These are phyloP conservation scores for Nannizziopsis arthrosporioides DNA, from an alignment of 2,329 filamentous ascomycete species.

Conservation along the genomic window DNA sequence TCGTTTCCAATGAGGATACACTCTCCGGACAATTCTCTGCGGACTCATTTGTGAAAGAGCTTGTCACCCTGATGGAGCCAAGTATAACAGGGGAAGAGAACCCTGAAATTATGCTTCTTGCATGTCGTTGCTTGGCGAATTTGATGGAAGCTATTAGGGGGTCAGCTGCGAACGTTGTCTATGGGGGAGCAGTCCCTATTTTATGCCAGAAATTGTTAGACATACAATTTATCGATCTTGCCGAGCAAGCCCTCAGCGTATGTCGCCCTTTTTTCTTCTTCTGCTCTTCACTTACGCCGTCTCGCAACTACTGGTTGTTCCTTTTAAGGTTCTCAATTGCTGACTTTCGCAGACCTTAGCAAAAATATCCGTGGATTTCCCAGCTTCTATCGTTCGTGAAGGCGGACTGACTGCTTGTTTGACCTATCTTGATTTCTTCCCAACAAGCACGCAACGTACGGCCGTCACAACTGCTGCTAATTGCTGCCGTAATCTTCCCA, in stretches of 20 bases:
- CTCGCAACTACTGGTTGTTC: not conserved
- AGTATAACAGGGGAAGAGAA: slow-evolving; percentile 82
- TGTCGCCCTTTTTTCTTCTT: slow-evolving; percentile 21
- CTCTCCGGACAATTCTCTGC: slow-evolving; percentile 89
- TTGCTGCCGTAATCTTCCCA: slow-evolving; percentile 91
- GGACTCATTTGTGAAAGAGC: slow-evolving; percentile 88
- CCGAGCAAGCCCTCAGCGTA: slow-evolving; percentile 84
- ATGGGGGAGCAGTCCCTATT: slow-evolving; percentile 89
- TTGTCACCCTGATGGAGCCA: slow-evolving; percentile 82
- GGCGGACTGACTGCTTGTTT: slow-evolving; percentile 91
- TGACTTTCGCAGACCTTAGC: slow-evolving; percentile 56
- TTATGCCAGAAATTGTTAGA: slow-evolving; percentile 90
- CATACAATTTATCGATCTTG: slow-evolving; percentile 93
- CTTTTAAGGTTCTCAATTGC: not conserved
- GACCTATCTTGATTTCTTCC: slow-evolving; percentile 93
- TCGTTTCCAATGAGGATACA: slow-evolving; percentile 95
- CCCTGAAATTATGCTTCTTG: slow-evolving; percentile 91
- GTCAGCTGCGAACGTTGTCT: slow-evolving; percentile 89
- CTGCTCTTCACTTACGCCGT: not conserved
- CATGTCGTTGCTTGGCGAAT: slow-evolving; percentile 90
- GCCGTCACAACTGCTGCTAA: slow-evolving; percentile 96
- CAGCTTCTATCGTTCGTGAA: slow-evolving; percentile 86
- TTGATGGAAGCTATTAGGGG: slow-evolving; percentile 93
- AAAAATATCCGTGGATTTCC: slow-evolving; percentile 95
- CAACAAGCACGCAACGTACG: slow-evolving; percentile 89